Percentiles rank a stretch among this genome's conserved stretches.
Evolutionary conservation across 108 stramenopile genomes (phyloP).

Genomic region (Phaeodactylum tricornutum): DNA sequence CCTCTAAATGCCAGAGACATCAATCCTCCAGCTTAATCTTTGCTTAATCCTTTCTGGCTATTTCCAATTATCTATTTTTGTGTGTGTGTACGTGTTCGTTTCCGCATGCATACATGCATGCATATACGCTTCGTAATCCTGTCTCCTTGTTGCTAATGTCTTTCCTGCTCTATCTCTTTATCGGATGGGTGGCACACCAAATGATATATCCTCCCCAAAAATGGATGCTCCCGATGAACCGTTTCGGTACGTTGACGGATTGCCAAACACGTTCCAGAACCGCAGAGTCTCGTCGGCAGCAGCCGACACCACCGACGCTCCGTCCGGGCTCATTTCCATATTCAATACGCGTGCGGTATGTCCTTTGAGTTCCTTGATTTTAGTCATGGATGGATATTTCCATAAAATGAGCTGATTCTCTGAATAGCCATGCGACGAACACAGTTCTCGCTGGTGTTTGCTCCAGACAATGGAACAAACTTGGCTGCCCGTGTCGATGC

Average conservation of each 20-base stretch:
- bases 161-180: not conserved
- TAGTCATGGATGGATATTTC: constrained; percentile 96
- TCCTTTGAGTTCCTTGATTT: constrained; percentile 91
- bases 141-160: not conserved
- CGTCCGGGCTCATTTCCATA: constrained; percentile 93
- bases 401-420: constrained; percentile 96
- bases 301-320: constrained; percentile 89
- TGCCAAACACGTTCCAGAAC: constrained; percentile 97
- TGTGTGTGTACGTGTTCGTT: not conserved
- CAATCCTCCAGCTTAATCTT: no score
- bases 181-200: constrained; percentile 32
- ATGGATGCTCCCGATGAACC: constrained; percentile 11
- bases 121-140: not conserved
- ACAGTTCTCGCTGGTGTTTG: constrained; percentile 88
- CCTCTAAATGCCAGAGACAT: no score
- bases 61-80: no score
- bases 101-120: not conserved
- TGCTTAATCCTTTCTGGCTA: no score
- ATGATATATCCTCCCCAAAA: constrained; percentile 20
- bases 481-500: constrained; percentile 95
- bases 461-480: constrained; percentile 96
- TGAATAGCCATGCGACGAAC: constrained; percentile 92
- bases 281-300: constrained; percentile 98
- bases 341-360: constrained; percentile 93
- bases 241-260: constrained; percentile 32